Percentiles rank a stretch among this genome's conserved stretches.
Conservation (phyloP, 1,284 basidiomycete genomes). For the Limonomyces culmigenus region DNA sequence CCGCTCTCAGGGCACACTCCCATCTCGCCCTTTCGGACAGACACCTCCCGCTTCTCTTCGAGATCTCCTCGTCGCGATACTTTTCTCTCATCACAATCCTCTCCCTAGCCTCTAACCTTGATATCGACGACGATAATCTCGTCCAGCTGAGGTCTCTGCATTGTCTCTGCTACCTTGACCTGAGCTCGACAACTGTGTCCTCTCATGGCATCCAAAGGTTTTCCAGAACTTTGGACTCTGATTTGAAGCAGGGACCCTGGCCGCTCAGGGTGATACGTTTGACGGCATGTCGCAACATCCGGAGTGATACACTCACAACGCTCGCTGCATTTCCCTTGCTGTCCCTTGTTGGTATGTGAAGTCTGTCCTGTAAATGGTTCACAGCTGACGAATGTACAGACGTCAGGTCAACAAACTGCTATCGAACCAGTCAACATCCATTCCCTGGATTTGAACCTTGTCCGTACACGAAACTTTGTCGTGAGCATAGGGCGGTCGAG, state of each 20-base stretch:
- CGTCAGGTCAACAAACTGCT: constrained; percentile 1
- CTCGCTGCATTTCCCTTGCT: constrained; percentile 34
- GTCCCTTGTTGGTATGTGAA: constrained; percentile 36
- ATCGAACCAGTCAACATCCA: too few relatives aligned
- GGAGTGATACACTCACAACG: constrained; percentile 20
- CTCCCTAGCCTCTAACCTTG: constrained; percentile 29
- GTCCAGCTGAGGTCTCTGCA: constrained; percentile 29
- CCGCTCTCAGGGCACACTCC: constrained; percentile 21
- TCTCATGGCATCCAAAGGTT: constrained; percentile 28
- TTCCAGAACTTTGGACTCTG: constrained; percentile 13
- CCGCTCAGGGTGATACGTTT: constrained; percentile 35
- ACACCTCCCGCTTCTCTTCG: constrained; percentile 38
- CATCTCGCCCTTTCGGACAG: constrained; percentile 32
- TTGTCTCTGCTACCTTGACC: constrained; percentile 41
- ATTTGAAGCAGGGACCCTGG: constrained; percentile 30
- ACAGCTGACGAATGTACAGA: too few relatives aligned
- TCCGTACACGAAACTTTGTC: too few relatives aligned
- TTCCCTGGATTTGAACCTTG: too few relatives aligned
- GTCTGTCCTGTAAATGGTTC: not conserved
- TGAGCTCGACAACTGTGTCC: constrained; percentile 32
- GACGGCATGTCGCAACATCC: constrained; percentile 25
- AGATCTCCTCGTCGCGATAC: constrained; percentile 28
- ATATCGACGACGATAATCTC: constrained; percentile 39
- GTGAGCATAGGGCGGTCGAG: too few relatives aligned
- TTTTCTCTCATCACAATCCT: constrained; percentile 50